Conservation (phyloP, 2,329 filamentous ascomycete species). For the Trichothecium roseum region DNA sequence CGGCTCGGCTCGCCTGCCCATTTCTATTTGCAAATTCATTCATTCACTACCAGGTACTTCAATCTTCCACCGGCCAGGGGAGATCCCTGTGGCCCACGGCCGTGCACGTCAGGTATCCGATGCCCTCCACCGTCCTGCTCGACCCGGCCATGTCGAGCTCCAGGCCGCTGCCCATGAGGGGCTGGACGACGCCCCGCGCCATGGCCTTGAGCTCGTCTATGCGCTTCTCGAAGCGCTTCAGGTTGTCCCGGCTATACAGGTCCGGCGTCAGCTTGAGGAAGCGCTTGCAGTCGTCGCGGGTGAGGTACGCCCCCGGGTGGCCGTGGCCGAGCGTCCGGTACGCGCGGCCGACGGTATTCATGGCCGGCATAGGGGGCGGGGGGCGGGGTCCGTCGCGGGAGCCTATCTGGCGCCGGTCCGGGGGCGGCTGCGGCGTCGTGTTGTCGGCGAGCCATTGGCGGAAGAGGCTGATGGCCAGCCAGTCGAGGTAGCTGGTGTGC, state of each 20-base stretch:
- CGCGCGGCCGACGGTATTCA: conserved; percentile 57
- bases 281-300: conserved; percentile 79
- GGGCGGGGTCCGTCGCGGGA: conserved; percentile 21
- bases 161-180: conserved; percentile 75
- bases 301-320: conserved; percentile 52
- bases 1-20: too few relatives aligned
- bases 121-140: conserved; percentile 28
- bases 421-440: conserved; percentile 56
- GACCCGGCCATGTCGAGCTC: conserved; percentile 58
- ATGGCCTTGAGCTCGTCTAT: conserved; percentile 82
- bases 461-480: conserved; percentile 80
- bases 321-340: conserved; percentile 67
- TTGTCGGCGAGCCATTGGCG: conserved; percentile 90
- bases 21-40: too few relatives aligned
- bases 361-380: conserved; percentile 29
- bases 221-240: conserved; percentile 74
- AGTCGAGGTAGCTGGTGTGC: conserved; percentile 72
- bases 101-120: conserved; percentile 42
- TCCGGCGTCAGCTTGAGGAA: conserved; percentile 80
- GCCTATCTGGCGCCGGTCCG: conserved; percentile 6
- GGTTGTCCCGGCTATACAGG: conserved; percentile 75
- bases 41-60: background rate
- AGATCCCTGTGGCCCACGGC: conserved; percentile 36
- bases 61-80: conserved; percentile 35
- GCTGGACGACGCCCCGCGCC: conserved; percentile 72